Conservation (phyloP, 345 rosid species). For the Microcos paniculata region DNA sequence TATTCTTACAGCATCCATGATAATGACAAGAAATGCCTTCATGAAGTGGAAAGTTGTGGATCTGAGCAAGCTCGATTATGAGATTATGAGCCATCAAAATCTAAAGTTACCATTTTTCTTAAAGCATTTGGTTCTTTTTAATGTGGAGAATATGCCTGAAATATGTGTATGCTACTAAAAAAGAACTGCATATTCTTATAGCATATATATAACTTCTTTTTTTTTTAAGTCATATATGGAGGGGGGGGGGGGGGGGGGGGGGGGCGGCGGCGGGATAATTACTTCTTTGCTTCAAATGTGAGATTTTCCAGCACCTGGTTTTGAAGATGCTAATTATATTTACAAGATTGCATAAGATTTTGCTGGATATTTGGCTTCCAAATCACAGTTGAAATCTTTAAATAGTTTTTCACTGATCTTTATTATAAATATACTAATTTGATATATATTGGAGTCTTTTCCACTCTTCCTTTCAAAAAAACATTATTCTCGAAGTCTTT, state of each 20-base stretch:
- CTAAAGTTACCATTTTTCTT: background rate
- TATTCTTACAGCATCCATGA: background rate
- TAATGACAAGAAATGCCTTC: slow-evolving; percentile 1
- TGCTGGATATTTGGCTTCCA: background rate
- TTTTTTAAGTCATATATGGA: no score
- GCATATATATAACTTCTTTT: slow-evolving; percentile 17
- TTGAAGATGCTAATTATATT: slow-evolving; percentile 16
- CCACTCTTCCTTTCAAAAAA: background rate
- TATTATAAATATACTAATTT: background rate
- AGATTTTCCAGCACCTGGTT: background rate
- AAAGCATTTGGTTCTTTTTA: slow-evolving; percentile 17
- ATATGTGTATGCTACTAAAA: background rate
- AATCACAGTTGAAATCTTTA: background rate
- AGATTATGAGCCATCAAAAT: background rate
- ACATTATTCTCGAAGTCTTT: background rate
- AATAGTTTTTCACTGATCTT: background rate
- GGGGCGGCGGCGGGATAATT: background rate
- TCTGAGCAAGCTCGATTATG: background rate
- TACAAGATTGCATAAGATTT: slow-evolving; percentile 10
- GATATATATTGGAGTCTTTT: background rate
- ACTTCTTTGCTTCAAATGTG: background rate
- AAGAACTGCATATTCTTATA: slow-evolving; percentile 13
- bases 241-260: no score
- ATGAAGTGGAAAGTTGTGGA: slow-evolving; percentile 22
- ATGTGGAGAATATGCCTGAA: slow-evolving; percentile 23